phyloP scores from a whole-genome alignment of 805 yeast genomes.

The Vanderwaltozyma yarrowii region DNA sequence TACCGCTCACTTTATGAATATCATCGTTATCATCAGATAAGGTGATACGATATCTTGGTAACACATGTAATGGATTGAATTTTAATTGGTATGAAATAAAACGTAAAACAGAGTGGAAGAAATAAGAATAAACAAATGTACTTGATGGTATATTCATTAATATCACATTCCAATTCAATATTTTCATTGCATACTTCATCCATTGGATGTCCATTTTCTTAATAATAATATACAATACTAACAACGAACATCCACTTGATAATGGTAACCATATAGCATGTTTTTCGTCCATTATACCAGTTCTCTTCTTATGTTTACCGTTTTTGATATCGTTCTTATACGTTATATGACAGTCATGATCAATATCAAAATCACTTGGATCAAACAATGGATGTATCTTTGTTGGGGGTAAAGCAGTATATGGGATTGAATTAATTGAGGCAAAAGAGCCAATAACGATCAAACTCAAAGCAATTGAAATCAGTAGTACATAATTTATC shows the following conservation, averaged over 20 bases:
- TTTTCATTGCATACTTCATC: conserved; percentile 22
- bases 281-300: conserved; percentile 12
- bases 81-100: conserved; percentile 21
- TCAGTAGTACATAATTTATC: conserved; percentile 1
- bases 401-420: conserved; percentile 27
- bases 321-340: conserved; percentile 10
- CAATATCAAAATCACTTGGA: conserved; percentile 31
- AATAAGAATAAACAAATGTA: conserved; percentile 22
- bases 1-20: conserved; percentile 31
- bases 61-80: conserved; percentile 19
- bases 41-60: conserved; percentile 33
- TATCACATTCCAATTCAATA: conserved; percentile 30
- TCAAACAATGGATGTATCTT: conserved; percentile 33
- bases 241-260: conserved; percentile 30
- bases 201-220: conserved; percentile 23
- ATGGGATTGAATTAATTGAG: conserved; percentile 25
- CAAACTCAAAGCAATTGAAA: conserved; percentile 20
- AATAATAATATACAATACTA: conserved; percentile 30
- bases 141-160: conserved; percentile 29
- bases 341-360: conserved; percentile 11
- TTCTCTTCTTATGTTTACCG: too few species aligned
- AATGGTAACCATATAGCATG: conserved; percentile 37
- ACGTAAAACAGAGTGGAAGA: conserved; percentile 23
- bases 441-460: conserved; percentile 29
- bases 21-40: conserved; percentile 31